Base-by-base conservation (phyloP, 2,329 filamentous ascomycete species). In the Ceratocystiopsis brevicomis region DNA sequence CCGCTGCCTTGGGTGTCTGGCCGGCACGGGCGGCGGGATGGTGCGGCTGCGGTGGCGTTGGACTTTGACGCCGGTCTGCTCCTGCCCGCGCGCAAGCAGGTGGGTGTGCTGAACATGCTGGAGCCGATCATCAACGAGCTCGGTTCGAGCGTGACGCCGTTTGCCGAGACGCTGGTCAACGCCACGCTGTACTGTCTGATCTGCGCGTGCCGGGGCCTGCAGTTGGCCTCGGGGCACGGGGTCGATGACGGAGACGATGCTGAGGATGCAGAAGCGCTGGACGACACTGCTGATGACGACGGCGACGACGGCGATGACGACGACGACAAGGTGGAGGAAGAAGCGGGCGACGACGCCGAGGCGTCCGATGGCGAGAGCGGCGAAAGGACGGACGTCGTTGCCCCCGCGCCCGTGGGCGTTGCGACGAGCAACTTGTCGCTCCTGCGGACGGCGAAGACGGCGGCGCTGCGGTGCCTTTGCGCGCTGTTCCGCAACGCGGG, bases 61-160 rank as follows among this genome's bases (percentile, higher is more conserved):
- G 41, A 25, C 11, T 14, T 17, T 34, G 44, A 42, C 6, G 42
- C 44, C 36, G 40, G 40, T 4, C 18, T 32, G 1, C 48, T 80
- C 13, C 61, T 87, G 21, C 70, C 73, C 15, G 61, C 71, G 12
- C 75, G 87, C 53, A 90, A 87, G 58, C 88, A 95, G 58, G 72
- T 90, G 46, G 90, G 92, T 65, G 76, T 95, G 56, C 64, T 94
- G 42, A 93, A 92, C 56, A 90, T 96, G 84, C 69, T 90, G 41
- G 78, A 86, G 47, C 77, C 88, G 12, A 75, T 96, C 56, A 76
- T 96, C 47, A 80, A 81, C 45, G 85, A 90, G 43, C 71, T 96
- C 34, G 85, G 87, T 43, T 75, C 71, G 6, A 78, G 78, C 43
- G 74, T 92, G 43, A 60, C 67, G 3, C 71, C 76, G 0, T 88